Base-by-base conservation (phyloP, 1,284 basidiomycete species). In the Ceratobasidium sp. region DNA sequence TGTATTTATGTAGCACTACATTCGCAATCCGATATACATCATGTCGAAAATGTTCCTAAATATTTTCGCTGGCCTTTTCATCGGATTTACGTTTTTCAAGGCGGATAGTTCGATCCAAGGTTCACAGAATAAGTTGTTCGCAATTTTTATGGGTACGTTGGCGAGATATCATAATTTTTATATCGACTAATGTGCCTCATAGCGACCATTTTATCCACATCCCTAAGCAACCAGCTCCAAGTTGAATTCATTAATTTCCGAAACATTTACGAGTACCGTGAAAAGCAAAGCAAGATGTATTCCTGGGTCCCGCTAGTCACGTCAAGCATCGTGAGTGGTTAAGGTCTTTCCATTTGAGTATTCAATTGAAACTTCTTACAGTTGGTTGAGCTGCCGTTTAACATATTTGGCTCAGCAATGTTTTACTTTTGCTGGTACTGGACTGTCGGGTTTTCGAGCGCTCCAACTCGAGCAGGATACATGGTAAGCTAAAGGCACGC, bases 121-220 rank as follows among this genome's bases (percentile, higher is more conserved):
- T 63, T 91, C 92, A 0, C 94, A 96, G 84, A 94, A 95, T 85
- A 94, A 95, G 84, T 89, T 96, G 56, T 96, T 96, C 83, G 83
- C 84, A 23, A 84, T 84, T 64, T 87, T 87, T 81, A 86, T 86
- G 85, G 83, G 89, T 87, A 72, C 72, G 85, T n/a, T n/a, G n/a
- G n/a, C n/a, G n/a, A n/a, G n/a, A 83, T 1, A 18, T n/a, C 6
- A 58, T 40, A 33, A n/a, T 46, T n/a, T 58, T 39, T 12, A 44
- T 3, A 3, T n/a, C 40, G 18, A 61, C 15, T n/a, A 46, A 7
- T 23, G 71, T 51, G 20, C 61, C 2, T 42, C 83, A 89, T 90
- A 88, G 86, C 84, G 3, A 86, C 86, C 2, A 86, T 90, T 73
- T 80, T 86, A 72, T 82, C 82, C 56, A 88, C 88, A 1, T 88